Conservation (phyloP, 768 basidiomycete species). For the Crassisporium funariophilum region DNA sequence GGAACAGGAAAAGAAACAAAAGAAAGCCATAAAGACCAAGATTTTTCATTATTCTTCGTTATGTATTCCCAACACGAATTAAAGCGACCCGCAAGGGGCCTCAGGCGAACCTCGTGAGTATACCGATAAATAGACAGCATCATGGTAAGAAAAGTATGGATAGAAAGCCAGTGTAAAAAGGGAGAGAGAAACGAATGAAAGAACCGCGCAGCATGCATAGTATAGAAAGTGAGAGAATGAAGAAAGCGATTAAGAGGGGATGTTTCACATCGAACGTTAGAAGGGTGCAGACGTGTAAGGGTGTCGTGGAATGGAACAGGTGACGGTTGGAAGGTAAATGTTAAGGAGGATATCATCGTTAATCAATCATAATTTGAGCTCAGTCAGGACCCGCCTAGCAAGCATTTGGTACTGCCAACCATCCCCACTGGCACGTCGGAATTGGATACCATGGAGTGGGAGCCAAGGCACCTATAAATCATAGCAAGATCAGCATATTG, state of each 20-base stretch:
- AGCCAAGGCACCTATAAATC: conserved; percentile 81
- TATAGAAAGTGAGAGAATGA: neutral
- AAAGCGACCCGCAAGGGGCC: conserved; percentile 21
- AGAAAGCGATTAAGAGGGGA: neutral
- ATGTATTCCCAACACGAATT: conserved; percentile 20
- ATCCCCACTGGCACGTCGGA: conserved; percentile 86
- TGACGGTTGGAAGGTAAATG: neutral
- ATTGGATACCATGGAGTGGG: conserved; percentile 93
- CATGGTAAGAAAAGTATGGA: conserved; percentile 4
- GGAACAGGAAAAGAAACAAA: neutral
- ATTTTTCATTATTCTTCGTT: conserved; percentile 16
- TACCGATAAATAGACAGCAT: conserved; percentile 30
- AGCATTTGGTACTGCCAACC: conserved; percentile 99
- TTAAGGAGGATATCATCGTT: neutral
- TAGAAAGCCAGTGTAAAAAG: conserved; percentile 13
- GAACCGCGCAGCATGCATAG: conserved; percentile 2
- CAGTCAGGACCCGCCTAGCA: conserved; percentile 82
- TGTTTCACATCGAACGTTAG: neutral
- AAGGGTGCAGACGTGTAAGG: conserved; percentile 1
- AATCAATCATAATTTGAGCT: conserved; percentile 70
- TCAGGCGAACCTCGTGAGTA: conserved; percentile 21
- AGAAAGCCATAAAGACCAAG: conserved; percentile 4
- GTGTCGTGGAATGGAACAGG: conserved; percentile 1
- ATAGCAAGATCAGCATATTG: neutral
- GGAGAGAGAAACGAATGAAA: conserved; percentile 7